Evolutionary conservation across 495 filamentous ascomycete species (phyloP), one percentile per base, ranked within the genome.

Genomic region (Hapsidospora chrysogenum): DNA sequence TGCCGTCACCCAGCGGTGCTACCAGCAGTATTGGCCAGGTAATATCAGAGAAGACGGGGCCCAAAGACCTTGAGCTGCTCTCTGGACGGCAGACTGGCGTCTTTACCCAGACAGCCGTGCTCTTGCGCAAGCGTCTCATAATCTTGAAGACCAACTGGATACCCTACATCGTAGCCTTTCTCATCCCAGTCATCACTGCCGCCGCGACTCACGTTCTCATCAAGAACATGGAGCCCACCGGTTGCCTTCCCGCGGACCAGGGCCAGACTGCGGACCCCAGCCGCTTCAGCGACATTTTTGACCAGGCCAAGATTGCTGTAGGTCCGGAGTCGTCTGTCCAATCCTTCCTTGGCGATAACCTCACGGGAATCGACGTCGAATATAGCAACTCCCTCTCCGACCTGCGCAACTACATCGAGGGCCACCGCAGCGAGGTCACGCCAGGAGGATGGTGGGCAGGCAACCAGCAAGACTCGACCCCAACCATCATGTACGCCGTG

Each of bases 91-190:
- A 61, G 10, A 72, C 80, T 29, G 56, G 63, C 11, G 61, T 78
- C 39, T 41, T 65, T 9, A 58, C 58, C 21, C 81, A 85, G 52
- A 66, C 65, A 0, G 68, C 58, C 49, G 69, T 80, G 4, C 51
- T 86, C 11, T 77, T 84, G 42, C 52, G 61, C 17, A 86, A 86
- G 49, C 63, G 80, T 19, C 57, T 68, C 30, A 80, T 73, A 2
- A 76, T 85, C 21, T 56, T 82, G 17, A 69, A 71, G 30, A 66
- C 75, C 18, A 82, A 81, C 41, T 71, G 67, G 49, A 56, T 82
- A 31, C 78, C 78, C 9, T 80, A 76, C 30, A 49, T 64, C 4
- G 72, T 68, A 8, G 77, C 78, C 5, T 54, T 80, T 21, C 41
- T 81, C 0, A 66, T 83, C 23, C 80, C 80, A 2, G 62, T 84